Evolutionary conservation across 2,329 filamentous ascomycete genomes (phyloP).

Genomic region (Pochonia chlamydosporia): DNA sequence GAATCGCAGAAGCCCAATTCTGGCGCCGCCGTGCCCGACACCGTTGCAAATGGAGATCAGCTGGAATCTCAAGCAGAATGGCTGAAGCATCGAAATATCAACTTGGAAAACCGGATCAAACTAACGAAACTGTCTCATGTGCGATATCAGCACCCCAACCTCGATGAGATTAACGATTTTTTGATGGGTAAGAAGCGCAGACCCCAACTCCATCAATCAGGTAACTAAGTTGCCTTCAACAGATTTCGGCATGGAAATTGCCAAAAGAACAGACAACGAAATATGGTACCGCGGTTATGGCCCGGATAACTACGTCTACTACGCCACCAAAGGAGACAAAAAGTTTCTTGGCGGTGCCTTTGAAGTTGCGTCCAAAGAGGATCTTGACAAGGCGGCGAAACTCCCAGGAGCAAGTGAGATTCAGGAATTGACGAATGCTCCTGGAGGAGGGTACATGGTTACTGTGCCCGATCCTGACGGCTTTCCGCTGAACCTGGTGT

Average conservation of each 20-base stretch:
- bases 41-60: no score
- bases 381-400: constrained; percentile 10
- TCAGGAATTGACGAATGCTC: constrained; percentile 2
- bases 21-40: no score
- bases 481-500: constrained; percentile 19
- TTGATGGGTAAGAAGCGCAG: no score
- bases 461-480: constrained; percentile 26
- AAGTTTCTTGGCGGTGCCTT: constrained; percentile 10
- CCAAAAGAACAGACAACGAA: constrained; percentile 2
- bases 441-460: constrained; percentile 32
- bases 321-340: constrained; percentile 5
- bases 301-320: constrained; percentile 9
- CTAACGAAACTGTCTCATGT: no score
- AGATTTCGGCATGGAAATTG: constrained; percentile 12
- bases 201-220: no score
- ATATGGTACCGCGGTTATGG: constrained; percentile 11
- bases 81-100: no score
- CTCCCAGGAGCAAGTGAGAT: constrained; percentile 5
- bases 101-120: no score
- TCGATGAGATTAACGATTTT: no score
- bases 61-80: no score
- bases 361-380: constrained; percentile 11
- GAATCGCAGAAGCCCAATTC: no score
- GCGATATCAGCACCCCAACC: no score
- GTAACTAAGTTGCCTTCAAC: no score